Evolutionary conservation across 2,329 filamentous ascomycete species (phyloP).

Genomic region (Colletotrichum gloeosporioides): DNA sequence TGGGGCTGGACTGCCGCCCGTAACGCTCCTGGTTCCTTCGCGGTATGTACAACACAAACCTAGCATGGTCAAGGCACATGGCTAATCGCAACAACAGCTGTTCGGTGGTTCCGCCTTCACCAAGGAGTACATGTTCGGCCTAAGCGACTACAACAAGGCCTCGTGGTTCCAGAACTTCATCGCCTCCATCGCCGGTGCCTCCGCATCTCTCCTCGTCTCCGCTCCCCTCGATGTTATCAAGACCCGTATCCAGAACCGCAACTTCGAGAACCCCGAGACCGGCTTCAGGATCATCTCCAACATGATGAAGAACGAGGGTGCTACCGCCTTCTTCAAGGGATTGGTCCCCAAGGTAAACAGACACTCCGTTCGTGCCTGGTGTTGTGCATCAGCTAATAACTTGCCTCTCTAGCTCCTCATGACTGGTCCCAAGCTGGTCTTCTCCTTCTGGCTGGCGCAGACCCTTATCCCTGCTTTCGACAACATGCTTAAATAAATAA

Average conservation of each 20-base stretch:
- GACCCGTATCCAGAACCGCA: constrained; percentile 96
- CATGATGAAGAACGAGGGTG: constrained; percentile 91
- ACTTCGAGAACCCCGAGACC: constrained; percentile 97
- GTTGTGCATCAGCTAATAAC: constrained; percentile 19
- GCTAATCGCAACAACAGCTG: constrained; percentile 60
- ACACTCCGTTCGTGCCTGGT: neutral
- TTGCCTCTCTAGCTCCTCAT: constrained; percentile 73
- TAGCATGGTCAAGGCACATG: neutral
- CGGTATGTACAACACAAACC: constrained; percentile 61
- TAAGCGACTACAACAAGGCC: constrained; percentile 94
- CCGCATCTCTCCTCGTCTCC: constrained; percentile 94
- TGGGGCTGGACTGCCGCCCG: constrained; percentile 98
- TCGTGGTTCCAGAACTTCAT: constrained; percentile 97
- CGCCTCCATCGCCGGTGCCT: constrained; percentile 93
- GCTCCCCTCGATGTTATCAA: constrained; percentile 97
- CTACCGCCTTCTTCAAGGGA: constrained; percentile 94
- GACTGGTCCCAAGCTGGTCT: constrained; percentile 98
- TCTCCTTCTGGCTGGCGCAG: constrained; percentile 99
- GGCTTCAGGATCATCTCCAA: constrained; percentile 90
- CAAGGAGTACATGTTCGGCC: constrained; percentile 92
- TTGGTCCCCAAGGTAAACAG: constrained; percentile 80
- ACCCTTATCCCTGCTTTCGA: constrained; percentile 95
- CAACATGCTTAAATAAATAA: constrained; percentile 42
- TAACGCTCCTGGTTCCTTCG: constrained; percentile 96
- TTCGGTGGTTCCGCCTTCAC: constrained; percentile 97